phyloP scores from a whole-genome alignment of 2,329 filamentous ascomycete genomes.

The Byssochlamys sp. region DNA sequence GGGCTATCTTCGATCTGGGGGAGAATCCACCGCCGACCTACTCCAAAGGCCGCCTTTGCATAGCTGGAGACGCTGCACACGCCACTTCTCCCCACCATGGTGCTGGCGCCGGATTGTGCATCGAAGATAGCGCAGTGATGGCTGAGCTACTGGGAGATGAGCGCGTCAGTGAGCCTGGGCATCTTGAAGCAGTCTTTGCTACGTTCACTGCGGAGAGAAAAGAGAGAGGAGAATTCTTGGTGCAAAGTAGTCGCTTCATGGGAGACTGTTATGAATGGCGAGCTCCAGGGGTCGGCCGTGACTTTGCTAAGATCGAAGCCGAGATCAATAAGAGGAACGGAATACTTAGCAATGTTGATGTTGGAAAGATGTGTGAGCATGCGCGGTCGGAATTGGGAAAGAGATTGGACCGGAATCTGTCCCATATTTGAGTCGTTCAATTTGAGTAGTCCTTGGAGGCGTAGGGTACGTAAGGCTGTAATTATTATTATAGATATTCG shows the following conservation, averaged over 20 bases:
- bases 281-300: not conserved
- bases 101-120: conserved; percentile 25
- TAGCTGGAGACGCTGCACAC: conserved; percentile 34
- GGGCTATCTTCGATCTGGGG: conserved; percentile 34
- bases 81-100: conserved; percentile 36
- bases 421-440: not conserved
- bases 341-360: conserved; percentile 10
- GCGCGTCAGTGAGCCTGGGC: conserved; percentile 9
- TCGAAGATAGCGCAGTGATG: conserved; percentile 24
- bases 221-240: conserved; percentile 24
- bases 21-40: conserved; percentile 30
- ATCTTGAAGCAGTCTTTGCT: conserved; percentile 20
- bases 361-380: conserved; percentile 16
- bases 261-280: conserved; percentile 27
- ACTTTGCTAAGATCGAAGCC: not conserved
- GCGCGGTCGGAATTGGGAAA: conserved; percentile 14
- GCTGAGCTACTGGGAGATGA: conserved; percentile 16
- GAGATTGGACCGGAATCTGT: conserved; percentile 2
- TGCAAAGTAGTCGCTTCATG: conserved; percentile 24
- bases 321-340: not conserved
- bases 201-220: conserved; percentile 18
- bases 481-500: not conserved
- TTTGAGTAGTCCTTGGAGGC: too few relatives aligned
- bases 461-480: too few relatives aligned
- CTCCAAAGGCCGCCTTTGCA: conserved; percentile 22